These are phyloP conservation scores for Diaporthe ampelina DNA, from an alignment of 2,329 filamentous ascomycete species.

Conservation along the genomic window DNA sequence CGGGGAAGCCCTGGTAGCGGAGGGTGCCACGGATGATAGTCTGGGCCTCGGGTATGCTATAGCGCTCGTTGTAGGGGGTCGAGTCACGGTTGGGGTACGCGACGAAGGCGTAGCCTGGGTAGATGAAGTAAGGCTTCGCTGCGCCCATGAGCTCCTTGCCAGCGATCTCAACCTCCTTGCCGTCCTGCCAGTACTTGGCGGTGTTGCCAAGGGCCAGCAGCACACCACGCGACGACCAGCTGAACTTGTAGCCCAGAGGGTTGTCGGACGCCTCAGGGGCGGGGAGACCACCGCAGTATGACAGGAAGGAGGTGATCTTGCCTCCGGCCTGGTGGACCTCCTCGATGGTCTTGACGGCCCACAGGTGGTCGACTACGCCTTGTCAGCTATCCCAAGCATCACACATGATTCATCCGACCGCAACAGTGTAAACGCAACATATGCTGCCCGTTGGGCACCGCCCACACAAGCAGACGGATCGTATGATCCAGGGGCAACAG, in stretches of 20 bases:
- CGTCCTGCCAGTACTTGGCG: conserved; percentile 86
- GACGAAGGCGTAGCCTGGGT: conserved; percentile 89
- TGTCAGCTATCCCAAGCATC: conserved; percentile 6
- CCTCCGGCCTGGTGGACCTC: conserved; percentile 90
- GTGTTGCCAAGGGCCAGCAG: conserved; percentile 88
- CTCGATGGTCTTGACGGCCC: conserved; percentile 89
- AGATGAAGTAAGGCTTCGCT: conserved; percentile 92
- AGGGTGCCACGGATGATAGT: conserved; percentile 87
- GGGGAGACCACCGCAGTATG: conserved; percentile 86
- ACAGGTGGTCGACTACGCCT: conserved; percentile 73
- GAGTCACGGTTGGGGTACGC: conserved; percentile 94
- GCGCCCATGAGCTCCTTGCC: conserved; percentile 84
- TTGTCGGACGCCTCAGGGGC: conserved; percentile 84
- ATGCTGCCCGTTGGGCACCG: neutral
- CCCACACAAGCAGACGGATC: neutral
- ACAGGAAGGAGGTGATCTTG: conserved; percentile 85
- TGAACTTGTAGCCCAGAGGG: conserved; percentile 92
- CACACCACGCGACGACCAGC: conserved; percentile 84
- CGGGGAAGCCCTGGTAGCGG: conserved; percentile 89
- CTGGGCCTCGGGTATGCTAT: conserved; percentile 91
- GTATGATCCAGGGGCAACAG: neutral
- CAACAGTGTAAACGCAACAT: neutral
- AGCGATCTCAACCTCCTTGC: conserved; percentile 77
- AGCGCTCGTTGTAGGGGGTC: conserved; percentile 87
- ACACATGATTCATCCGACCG: too few species aligned